These are phyloP conservation scores for Hortaea werneckii DNA, from an alignment of 2,329 filamentous ascomycete species.

Conservation along the genomic window DNA sequence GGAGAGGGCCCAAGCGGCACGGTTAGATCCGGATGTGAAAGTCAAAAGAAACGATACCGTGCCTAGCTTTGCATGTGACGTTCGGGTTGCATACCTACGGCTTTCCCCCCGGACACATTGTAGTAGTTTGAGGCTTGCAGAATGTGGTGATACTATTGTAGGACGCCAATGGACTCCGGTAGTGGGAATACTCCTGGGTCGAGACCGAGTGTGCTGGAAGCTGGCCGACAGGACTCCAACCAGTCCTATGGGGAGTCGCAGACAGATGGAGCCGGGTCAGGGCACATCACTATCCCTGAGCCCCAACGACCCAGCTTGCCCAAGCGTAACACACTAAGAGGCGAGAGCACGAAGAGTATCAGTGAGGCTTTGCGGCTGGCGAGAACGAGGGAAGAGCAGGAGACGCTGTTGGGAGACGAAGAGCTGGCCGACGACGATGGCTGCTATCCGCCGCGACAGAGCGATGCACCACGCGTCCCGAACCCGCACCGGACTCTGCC, in stretches of 20 bases:
- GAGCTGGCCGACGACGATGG: constrained; percentile 38
- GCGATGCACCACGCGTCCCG: constrained; percentile 32
- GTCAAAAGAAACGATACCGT: no score
- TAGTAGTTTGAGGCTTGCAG: no score
- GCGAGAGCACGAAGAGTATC: constrained; percentile 25
- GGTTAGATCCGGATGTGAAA: no score
- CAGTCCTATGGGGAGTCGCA: neutral
- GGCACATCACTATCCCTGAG: constrained; percentile 19
- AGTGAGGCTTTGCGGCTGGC: constrained; percentile 29
- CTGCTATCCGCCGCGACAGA: constrained; percentile 29
- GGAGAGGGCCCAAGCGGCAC: no score
- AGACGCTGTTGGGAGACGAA: constrained; percentile 36
- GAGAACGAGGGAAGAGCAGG: constrained; percentile 38
- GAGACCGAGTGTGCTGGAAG: neutral
- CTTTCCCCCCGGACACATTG: no score
- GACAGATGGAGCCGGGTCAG: neutral
- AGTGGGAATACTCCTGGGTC: neutral
- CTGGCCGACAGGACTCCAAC: neutral
- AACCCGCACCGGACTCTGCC: constrained; percentile 55
- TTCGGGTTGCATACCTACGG: no score
- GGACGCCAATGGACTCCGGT: no score
- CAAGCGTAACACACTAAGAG: constrained; percentile 17
- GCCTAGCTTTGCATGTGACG: no score
- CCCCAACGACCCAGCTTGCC: constrained; percentile 19
- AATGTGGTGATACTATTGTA: no score